These are phyloP conservation scores for Salix caprea DNA, from an alignment of 345 rosid species.

Conservation along the genomic window DNA sequence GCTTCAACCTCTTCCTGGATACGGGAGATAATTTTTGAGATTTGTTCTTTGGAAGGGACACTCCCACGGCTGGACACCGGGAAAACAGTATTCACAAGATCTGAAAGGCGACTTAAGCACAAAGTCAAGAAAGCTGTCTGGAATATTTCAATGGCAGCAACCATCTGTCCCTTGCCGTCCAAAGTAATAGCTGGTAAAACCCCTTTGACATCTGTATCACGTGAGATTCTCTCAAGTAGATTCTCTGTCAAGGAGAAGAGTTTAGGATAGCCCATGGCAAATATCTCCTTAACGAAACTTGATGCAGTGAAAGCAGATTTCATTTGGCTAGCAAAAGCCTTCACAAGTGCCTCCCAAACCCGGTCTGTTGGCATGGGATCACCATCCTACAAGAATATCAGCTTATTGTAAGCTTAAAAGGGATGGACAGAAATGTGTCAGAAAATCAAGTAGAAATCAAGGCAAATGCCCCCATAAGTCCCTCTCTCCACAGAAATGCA, in stretches of 20 bases:
- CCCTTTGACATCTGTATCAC: constrained; percentile 83
- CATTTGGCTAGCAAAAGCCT: constrained; percentile 87
- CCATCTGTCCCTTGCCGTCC: constrained; percentile 78
- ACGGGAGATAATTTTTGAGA: constrained; percentile 70
- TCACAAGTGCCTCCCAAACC: constrained; percentile 95
- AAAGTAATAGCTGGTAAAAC: constrained; percentile 72
- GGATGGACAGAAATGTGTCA: not conserved
- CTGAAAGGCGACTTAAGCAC: constrained; percentile 80
- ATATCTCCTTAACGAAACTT: constrained; percentile 93
- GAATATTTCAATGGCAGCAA: constrained; percentile 71
- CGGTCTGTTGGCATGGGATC: constrained; percentile 79
- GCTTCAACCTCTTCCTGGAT: constrained; percentile 94
- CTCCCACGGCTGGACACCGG: constrained; percentile 92
- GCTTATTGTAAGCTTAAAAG: constrained; percentile 16
- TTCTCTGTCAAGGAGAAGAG: constrained; percentile 79
- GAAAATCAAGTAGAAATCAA: not conserved
- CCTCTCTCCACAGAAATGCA: not conserved
- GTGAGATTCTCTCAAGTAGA: constrained; percentile 80
- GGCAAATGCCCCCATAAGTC: not conserved
- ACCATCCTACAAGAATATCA: constrained; percentile 45
- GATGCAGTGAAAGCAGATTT: constrained; percentile 95
- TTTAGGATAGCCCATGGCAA: constrained; percentile 89
- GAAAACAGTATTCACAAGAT: constrained; percentile 78
- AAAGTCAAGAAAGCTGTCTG: constrained; percentile 82
- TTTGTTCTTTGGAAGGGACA: constrained; percentile 86